phyloP scores from a whole-genome alignment of 352 stramenopile species.

The Aphanomyces astaci region DNA sequence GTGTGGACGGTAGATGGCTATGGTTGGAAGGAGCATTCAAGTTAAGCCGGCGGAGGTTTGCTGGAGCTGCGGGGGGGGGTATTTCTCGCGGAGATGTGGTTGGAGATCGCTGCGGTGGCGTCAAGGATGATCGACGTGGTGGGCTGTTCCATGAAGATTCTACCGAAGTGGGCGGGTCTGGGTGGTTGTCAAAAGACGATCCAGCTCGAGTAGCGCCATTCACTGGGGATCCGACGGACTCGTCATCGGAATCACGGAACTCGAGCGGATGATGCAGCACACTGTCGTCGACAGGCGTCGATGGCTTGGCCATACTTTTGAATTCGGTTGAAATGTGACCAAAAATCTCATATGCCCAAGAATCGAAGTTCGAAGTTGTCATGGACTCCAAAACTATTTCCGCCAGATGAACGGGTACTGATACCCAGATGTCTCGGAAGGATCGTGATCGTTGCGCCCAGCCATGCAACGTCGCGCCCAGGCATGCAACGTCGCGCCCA shows the following conservation, averaged over 20 bases:
- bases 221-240: neutral
- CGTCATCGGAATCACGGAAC: conserved; percentile 1
- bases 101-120: neutral
- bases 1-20: neutral
- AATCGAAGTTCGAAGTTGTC: neutral
- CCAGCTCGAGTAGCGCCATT: neutral
- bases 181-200: neutral
- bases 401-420: too few species aligned
- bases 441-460: too few species aligned
- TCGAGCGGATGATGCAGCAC: neutral
- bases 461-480: too few species aligned
- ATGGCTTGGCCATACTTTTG: neutral
- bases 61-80: neutral
- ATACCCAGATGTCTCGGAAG: too few species aligned
- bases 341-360: neutral
- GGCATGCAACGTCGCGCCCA: too few species aligned
- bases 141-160: neutral
- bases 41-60: neutral
- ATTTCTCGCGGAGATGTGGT: neutral
- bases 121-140: neutral
- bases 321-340: neutral
- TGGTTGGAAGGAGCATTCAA: neutral
- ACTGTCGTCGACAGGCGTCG: neutral
- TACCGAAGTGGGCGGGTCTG: neutral
- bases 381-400: too few species aligned